A percentile compares a stretch with the other conserved stretches of the same genome.
phyloP scores from a whole-genome alignment of 352 stramenopile species.

The Phytopythium delawarense region DNA sequence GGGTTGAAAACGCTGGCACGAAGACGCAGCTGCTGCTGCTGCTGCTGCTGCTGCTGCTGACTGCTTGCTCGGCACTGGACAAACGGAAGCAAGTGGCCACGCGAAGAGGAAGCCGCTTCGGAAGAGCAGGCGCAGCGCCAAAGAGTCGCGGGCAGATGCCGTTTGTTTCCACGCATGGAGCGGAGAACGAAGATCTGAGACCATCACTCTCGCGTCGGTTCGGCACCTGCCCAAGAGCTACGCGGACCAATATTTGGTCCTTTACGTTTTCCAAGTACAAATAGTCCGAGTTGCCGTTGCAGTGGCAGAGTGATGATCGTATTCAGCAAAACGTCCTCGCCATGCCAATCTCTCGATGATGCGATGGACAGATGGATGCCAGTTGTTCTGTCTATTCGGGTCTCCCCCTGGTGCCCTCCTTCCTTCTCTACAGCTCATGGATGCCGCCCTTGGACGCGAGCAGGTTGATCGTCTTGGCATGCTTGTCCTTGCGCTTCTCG shows the following conservation, averaged over 20 bases:
- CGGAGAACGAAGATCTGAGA: not conserved
- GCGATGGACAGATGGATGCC: not conserved
- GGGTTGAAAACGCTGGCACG: not conserved
- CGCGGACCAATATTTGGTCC: not conserved
- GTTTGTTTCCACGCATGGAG: not conserved
- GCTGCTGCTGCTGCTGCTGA: not conserved
- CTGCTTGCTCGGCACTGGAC: not conserved
- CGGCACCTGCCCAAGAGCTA: not conserved
- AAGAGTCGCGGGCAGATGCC: not conserved
- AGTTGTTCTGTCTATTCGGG: not conserved
- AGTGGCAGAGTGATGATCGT: not conserved
- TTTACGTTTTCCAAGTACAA: not conserved
- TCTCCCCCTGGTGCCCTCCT: not conserved
- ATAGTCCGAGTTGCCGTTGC: not conserved
- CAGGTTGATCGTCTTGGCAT: slow-evolving; percentile 64
- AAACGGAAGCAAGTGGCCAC: not conserved
- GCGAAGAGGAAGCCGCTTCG: not conserved
- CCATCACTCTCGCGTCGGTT: slow-evolving; percentile 6
- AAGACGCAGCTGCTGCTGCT: not conserved
- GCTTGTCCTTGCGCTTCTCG: slow-evolving; percentile 54
- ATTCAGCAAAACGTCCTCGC: not conserved
- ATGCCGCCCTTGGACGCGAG: slow-evolving; percentile 10
- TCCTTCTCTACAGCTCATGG: not conserved
- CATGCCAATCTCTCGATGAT: not conserved
- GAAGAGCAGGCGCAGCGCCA: not conserved